Percentiles rank a stretch among this genome's conserved stretches.
These are phyloP conservation scores for Acacia concinna DNA, from an alignment of 331 rosid species.

Conservation along the genomic window DNA sequence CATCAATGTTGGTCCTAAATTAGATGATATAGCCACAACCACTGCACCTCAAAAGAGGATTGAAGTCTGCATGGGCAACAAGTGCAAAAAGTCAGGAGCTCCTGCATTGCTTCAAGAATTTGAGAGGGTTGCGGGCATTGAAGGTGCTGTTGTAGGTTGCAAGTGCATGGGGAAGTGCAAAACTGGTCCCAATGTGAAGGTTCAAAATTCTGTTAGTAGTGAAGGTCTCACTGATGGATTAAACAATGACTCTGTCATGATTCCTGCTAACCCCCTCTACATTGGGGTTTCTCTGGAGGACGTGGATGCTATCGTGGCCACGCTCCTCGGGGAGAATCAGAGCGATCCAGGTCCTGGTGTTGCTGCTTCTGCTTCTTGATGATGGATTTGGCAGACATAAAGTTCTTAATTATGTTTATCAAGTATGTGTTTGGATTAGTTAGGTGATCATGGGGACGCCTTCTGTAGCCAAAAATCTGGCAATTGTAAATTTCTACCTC, in stretches of 20 bases:
- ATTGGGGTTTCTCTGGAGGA: slow-evolving; percentile 79
- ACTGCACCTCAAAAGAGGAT: slow-evolving; percentile 44
- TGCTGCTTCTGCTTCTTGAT: slow-evolving; percentile 19
- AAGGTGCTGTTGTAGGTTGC: slow-evolving; percentile 66
- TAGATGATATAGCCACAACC: not conserved
- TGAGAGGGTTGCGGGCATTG: slow-evolving; percentile 54
- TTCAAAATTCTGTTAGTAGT: slow-evolving; percentile 32
- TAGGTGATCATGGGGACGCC: not conserved
- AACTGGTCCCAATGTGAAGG: slow-evolving; percentile 79
- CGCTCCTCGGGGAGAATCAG: slow-evolving; percentile 41
- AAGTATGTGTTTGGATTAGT: not conserved
- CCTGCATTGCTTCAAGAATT: slow-evolving; percentile 66
- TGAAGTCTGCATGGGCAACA: slow-evolving; percentile 92
- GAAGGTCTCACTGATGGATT: slow-evolving; percentile 31
- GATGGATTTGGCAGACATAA: not conserved
- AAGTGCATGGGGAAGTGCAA: slow-evolving; percentile 98
- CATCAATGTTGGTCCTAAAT: slow-evolving; percentile 10
- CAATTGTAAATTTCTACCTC: not conserved
- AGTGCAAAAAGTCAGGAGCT: slow-evolving; percentile 74
- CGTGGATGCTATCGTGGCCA: slow-evolving; percentile 64
- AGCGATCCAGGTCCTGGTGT: slow-evolving; percentile 20
- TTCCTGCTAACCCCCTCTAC: slow-evolving; percentile 56
- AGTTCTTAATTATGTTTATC: not conserved
- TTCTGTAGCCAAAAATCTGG: not conserved
- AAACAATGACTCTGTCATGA: slow-evolving; percentile 45